phyloP scores from a whole-genome alignment of 106 monocot species.

The Posidonia australis region DNA sequence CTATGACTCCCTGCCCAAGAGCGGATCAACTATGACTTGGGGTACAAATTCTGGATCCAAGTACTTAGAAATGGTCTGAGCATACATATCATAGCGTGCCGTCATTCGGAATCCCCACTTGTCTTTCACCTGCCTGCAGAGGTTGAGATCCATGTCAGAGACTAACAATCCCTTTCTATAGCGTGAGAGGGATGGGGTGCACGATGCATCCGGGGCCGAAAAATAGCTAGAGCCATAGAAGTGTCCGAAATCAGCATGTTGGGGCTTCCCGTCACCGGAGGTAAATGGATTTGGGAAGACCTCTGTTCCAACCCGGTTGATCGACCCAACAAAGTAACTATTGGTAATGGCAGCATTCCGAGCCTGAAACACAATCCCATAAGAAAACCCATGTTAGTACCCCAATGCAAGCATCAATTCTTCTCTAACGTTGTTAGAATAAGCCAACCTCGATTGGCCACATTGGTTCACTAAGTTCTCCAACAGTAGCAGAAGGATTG shows the following conservation, averaged over 20 bases:
- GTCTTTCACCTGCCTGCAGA: slow-evolving; percentile 83
- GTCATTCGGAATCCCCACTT: slow-evolving; percentile 98
- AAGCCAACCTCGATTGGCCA: slow-evolving; percentile 81
- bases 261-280: slow-evolving; percentile 86
- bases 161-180: slow-evolving; percentile 64
- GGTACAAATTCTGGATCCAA: slow-evolving; percentile 54
- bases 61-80: slow-evolving; percentile 38
- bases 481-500: slow-evolving; percentile 97
- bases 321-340: slow-evolving; percentile 78
- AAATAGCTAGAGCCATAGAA: slow-evolving; percentile 90
- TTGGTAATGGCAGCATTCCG: slow-evolving; percentile 92
- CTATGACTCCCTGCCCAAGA: slow-evolving; percentile 15
- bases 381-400: background rate
- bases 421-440: background rate
- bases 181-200: slow-evolving; percentile 74
- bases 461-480: slow-evolving; percentile 94
- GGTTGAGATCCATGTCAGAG: slow-evolving; percentile 87
- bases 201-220: slow-evolving; percentile 78
- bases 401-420: background rate
- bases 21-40: slow-evolving; percentile 69
- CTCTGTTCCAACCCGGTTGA: slow-evolving; percentile 91
- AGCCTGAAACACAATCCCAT: slow-evolving; percentile 40
- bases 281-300: slow-evolving; percentile 88
- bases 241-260: slow-evolving; percentile 80
- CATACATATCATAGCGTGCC: slow-evolving; percentile 73